Percentiles rank a stretch among this genome's conserved stretches.
Conservation (phyloP, 768 basidiomycete species). For the Macrolepiota fuliginosa region DNA sequence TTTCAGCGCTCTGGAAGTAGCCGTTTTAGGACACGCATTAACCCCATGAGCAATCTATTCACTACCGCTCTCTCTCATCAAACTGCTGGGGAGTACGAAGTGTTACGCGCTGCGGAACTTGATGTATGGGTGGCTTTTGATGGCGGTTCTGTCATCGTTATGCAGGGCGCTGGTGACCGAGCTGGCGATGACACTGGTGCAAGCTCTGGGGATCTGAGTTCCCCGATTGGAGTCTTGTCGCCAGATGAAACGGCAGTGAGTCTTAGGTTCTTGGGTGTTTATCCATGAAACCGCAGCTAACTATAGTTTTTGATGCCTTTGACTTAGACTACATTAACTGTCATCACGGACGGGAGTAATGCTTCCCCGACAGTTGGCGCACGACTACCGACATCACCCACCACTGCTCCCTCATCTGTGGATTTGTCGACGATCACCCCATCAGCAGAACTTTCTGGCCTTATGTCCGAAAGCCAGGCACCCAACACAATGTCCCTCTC, state of each 20-base stretch:
- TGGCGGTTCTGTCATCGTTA: constrained; percentile 3
- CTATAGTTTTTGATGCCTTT: neutral
- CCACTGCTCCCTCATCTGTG: neutral
- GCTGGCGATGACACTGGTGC: neutral
- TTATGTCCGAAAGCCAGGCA: constrained; percentile 12
- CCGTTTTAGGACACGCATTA: neutral
- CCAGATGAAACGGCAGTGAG: constrained; percentile 9
- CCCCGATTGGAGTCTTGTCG: neutral
- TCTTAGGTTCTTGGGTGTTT: neutral
- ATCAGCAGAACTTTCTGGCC: neutral
- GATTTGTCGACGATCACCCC: constrained; percentile 1
- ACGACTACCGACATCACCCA: neutral
- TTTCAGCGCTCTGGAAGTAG: constrained; percentile 1
- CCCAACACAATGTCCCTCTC: neutral
- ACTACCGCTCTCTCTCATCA: neutral
- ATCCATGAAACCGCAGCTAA: neutral
- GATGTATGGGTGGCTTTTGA: constrained; percentile 12
- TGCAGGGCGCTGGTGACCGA: neutral
- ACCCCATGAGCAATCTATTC: neutral
- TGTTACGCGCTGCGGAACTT: constrained; percentile 6
- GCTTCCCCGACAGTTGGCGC: neutral
- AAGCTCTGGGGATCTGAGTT: neutral
- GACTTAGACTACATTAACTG: neutral
- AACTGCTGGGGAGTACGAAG: neutral
- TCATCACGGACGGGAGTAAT: neutral